Conservation (phyloP, 306 rosid species). For the Pueraria montana region DNA sequence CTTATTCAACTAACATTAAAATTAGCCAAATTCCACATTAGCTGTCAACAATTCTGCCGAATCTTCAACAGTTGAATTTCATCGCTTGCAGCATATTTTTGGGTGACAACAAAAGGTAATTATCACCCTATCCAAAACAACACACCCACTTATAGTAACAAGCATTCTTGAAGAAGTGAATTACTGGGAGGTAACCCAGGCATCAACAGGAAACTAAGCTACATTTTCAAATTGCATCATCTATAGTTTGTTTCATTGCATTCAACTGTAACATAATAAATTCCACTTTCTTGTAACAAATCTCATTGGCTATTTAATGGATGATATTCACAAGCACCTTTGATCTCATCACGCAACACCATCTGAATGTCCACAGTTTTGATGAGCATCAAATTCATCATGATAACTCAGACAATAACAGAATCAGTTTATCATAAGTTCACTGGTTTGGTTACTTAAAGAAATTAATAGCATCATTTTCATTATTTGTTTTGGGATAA, state of each 20-base stretch:
- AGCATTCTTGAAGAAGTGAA: neutral
- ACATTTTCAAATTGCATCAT: conserved; percentile 62
- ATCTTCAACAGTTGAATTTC: too few relatives aligned
- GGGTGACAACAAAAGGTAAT: too few relatives aligned
- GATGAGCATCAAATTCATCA: conserved; percentile 26
- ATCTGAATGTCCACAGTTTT: conserved; percentile 72
- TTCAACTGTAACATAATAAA: conserved; percentile 71
- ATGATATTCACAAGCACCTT: conserved; percentile 89
- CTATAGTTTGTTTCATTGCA: conserved; percentile 77
- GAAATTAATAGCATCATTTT: neutral
- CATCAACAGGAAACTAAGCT: conserved; percentile 27
- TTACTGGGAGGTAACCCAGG: neutral
- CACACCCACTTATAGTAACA: neutral
- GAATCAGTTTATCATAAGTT: neutral
- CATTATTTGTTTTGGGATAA: too few relatives aligned
- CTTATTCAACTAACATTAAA: too few relatives aligned
- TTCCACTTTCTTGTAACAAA: conserved; percentile 79
- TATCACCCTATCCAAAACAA: neutral
- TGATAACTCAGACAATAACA: conserved; percentile 34
- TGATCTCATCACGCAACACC: conserved; percentile 61
- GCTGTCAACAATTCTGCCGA: too few relatives aligned
- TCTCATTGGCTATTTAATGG: conserved; percentile 87
- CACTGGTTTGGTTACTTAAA: neutral
- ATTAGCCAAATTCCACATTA: too few relatives aligned
- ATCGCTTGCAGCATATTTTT: too few relatives aligned